phyloP scores from a whole-genome alignment of 257 asterid genomes.

The Plectranthus barbatus region DNA sequence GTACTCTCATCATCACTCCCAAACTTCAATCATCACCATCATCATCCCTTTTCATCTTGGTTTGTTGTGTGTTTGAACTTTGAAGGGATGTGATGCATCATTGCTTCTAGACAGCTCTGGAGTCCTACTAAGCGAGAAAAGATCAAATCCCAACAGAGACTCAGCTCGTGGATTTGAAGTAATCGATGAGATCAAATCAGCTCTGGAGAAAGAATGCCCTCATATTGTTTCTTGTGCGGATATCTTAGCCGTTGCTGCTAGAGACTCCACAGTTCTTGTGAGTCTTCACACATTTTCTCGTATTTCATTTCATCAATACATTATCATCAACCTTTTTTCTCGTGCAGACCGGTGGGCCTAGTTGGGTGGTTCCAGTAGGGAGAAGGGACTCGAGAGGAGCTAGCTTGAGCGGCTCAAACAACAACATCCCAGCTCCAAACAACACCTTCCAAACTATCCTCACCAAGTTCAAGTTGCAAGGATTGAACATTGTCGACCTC shows the following conservation, averaged over 20 bases:
- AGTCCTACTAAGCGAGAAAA: slow-evolving; percentile 50
- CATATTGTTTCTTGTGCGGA: slow-evolving; percentile 87
- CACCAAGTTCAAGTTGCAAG: slow-evolving; percentile 68
- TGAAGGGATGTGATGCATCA: slow-evolving; percentile 94
- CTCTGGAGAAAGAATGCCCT: slow-evolving; percentile 75
- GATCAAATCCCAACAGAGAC: slow-evolving; percentile 67
- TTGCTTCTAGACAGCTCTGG: slow-evolving; percentile 62
- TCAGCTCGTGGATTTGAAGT: slow-evolving; percentile 86
- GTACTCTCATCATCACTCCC: slow-evolving; percentile 2
- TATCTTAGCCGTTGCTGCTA: slow-evolving; percentile 72
- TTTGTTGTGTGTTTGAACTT: too few species aligned
- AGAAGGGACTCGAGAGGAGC: slow-evolving; percentile 81
- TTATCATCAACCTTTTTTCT: not conserved
- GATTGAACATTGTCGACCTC: slow-evolving; percentile 69
- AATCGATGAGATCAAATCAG: slow-evolving; percentile 75
- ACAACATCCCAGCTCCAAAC: slow-evolving; percentile 89
- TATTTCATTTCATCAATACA: not conserved
- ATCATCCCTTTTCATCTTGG: not conserved
- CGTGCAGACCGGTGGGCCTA: slow-evolving; percentile 62
- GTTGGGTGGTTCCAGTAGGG: slow-evolving; percentile 82
- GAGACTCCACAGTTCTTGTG: slow-evolving; percentile 75
- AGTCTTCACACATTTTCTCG: slow-evolving; percentile 1
- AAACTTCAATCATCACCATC: not conserved
- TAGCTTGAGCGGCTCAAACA: slow-evolving; percentile 83
- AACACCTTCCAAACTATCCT: slow-evolving; percentile 84